phyloP scores from a whole-genome alignment of 169 alveolate species.

The Haemoproteus tartakovskyi region DNA sequence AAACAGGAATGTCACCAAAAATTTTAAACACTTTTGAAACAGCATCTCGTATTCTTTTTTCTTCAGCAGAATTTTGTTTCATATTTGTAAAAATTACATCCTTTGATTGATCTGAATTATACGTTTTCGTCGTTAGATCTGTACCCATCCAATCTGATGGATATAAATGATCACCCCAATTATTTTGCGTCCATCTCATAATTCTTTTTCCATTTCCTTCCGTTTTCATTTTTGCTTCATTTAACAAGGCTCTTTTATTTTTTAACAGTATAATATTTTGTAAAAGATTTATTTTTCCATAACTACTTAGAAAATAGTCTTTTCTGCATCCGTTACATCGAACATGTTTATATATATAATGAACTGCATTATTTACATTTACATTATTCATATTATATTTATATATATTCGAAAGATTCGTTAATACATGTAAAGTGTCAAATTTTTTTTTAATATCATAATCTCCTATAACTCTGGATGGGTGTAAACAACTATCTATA shows the following conservation, averaged over 20 bases:
- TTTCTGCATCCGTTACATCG: slow-evolving; percentile 10
- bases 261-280: slow-evolving; percentile 7
- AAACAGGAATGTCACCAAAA: too few relatives aligned
- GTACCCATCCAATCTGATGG: too few relatives aligned
- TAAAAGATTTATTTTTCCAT: slow-evolving; percentile 23
- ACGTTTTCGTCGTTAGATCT: too few relatives aligned
- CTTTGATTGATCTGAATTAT: too few relatives aligned
- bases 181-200: background rate
- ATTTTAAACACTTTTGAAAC: too few relatives aligned
- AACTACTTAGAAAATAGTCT: slow-evolving; percentile 21
- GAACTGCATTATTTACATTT: slow-evolving; percentile 21
- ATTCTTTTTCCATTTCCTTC: background rate
- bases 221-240: background rate
- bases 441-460: slow-evolving; percentile 33
- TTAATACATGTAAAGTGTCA: background rate
- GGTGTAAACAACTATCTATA: slow-evolving; percentile 45
- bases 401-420: slow-evolving; percentile 33
- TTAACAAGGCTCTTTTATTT: too few relatives aligned
- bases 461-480: slow-evolving; percentile 58
- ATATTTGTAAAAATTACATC: too few relatives aligned
- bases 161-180: too few relatives aligned
- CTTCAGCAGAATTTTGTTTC: too few relatives aligned
- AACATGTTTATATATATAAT: slow-evolving; percentile 13
- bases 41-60: too few relatives aligned
- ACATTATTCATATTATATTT: slow-evolving; percentile 45